phyloP scores from a whole-genome alignment of 768 basidiomycete species.

The Dendrothele bispora region DNA sequence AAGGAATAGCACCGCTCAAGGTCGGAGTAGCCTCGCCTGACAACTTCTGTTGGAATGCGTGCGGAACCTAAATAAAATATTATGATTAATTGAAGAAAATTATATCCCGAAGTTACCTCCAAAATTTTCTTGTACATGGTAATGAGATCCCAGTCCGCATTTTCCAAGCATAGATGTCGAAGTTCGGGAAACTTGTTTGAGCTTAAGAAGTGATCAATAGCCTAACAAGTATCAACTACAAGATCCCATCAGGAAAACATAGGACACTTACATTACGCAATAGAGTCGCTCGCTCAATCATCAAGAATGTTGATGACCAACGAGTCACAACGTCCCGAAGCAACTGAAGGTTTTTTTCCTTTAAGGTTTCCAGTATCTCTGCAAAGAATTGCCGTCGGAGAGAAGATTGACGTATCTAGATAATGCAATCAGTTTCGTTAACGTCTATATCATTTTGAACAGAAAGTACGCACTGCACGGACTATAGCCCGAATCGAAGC shows the following conservation, averaged over 20 bases:
- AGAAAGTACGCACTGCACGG: conserved; percentile 8
- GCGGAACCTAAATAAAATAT: conserved; percentile 29
- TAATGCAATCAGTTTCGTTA: neutral
- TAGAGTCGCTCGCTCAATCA: conserved; percentile 27
- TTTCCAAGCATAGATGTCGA: conserved; percentile 17
- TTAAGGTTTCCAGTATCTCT: conserved; percentile 4
- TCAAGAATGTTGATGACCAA: conserved; percentile 30
- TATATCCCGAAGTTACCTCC: conserved; percentile 19
- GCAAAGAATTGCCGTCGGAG: conserved; percentile 14
- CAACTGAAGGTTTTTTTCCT: conserved; percentile 22
- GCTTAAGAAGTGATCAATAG: conserved; percentile 21
- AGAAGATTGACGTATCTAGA: conserved; percentile 14
- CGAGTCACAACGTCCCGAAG: conserved; percentile 27
- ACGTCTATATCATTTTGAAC: neutral
- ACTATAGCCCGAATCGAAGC: conserved; percentile 12
- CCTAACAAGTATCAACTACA: conserved; percentile 14
- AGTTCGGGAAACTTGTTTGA: conserved; percentile 23
- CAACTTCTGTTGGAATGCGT: conserved; percentile 31
- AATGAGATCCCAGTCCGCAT: conserved; percentile 25
- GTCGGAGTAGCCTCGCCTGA: conserved; percentile 29
- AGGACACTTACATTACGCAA: conserved; percentile 20
- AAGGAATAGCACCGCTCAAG: conserved; percentile 24
- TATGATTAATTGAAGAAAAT: neutral
- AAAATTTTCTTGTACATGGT: conserved; percentile 22
- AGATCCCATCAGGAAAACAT: conserved; percentile 6